A percentile compares a stretch with the other conserved stretches of the same genome.
Evolutionary conservation across 2,329 filamentous ascomycete species (phyloP).

Genomic region (Grosmannia huntii): DNA sequence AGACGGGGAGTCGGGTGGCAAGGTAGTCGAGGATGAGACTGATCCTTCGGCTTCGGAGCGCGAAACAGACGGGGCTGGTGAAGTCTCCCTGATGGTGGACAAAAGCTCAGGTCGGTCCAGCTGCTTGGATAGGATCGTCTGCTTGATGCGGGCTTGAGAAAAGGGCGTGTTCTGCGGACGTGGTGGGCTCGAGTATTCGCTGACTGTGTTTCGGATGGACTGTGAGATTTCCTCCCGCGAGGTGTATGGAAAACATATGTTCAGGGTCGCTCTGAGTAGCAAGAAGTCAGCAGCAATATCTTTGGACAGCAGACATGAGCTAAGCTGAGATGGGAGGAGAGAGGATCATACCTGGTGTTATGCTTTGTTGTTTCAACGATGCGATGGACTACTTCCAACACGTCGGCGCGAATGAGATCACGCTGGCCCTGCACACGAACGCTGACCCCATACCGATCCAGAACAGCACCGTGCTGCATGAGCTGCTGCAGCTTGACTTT

Average conservation of each 20-base stretch:
- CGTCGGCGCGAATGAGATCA: constrained; percentile 73
- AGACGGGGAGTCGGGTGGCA: constrained; percentile 38
- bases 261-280: constrained; percentile 45
- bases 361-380: constrained; percentile 77
- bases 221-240: constrained; percentile 90
- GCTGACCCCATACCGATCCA: constrained; percentile 83
- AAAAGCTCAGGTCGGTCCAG: constrained; percentile 34
- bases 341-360: constrained; percentile 55
- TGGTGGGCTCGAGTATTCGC: constrained; percentile 68
- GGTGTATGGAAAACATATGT: constrained; percentile 97
- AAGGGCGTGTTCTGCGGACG: constrained; percentile 58
- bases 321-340: too few species aligned
- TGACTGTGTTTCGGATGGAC: constrained; percentile 75
- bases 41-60: constrained; percentile 38
- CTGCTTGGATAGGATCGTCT: constrained; percentile 66
- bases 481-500: constrained; percentile 90
- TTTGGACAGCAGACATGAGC: neutral
- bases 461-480: constrained; percentile 80
- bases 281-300: neutral
- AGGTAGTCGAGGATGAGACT: constrained; percentile 47
- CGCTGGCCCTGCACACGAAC: constrained; percentile 78
- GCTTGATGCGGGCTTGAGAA: constrained; percentile 74
- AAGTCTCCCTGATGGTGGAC: constrained; percentile 35
- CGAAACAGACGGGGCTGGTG: constrained; percentile 29
- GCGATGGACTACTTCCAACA: constrained; percentile 75